Percentiles rank a stretch among this genome's conserved stretches.
Evolutionary conservation across 148 eudicot genomes (phyloP).

Genomic region (Spergularia bocconei): DNA sequence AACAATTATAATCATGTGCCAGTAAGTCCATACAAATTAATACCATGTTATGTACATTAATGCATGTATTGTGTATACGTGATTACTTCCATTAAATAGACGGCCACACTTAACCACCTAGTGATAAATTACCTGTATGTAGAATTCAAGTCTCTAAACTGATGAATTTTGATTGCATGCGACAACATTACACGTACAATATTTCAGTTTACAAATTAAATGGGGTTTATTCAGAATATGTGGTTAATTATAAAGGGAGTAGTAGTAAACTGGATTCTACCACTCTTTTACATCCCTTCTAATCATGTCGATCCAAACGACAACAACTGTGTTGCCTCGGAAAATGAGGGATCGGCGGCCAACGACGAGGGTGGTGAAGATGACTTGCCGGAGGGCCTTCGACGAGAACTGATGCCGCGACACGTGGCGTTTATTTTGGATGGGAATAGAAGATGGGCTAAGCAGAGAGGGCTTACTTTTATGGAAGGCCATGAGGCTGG

Average conservation of each 20-base stretch:
- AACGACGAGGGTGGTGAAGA: neutral
- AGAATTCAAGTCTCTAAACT: too few relatives aligned
- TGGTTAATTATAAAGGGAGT: conserved; percentile 8
- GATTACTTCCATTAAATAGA: too few relatives aligned
- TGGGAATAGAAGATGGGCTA: conserved; percentile 53
- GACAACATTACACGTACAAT: too few relatives aligned
- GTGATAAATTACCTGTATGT: too few relatives aligned
- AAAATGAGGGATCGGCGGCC: neutral
- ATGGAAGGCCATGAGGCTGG: conserved; percentile 16
- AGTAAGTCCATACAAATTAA: too few relatives aligned
- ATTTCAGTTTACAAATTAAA: too few relatives aligned
- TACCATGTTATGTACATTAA: too few relatives aligned
- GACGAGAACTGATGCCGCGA: conserved; percentile 40
- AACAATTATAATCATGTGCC: too few relatives aligned
- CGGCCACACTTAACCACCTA: too few relatives aligned
- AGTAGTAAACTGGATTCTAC: conserved; percentile 7
- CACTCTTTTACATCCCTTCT: neutral
- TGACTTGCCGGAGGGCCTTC: conserved; percentile 29
- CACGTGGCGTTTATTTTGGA: conserved; percentile 47
- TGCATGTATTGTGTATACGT: too few relatives aligned
- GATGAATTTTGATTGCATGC: too few relatives aligned
- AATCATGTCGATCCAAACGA: neutral
- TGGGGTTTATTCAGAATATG: neutral
- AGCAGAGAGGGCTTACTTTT: conserved; percentile 14
- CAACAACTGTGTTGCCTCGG: neutral